Evolutionary conservation across 2,329 filamentous ascomycete genomes (phyloP), one percentile per base, ranked within the genome.

Genomic region (Botrytis tulipae): DNA sequence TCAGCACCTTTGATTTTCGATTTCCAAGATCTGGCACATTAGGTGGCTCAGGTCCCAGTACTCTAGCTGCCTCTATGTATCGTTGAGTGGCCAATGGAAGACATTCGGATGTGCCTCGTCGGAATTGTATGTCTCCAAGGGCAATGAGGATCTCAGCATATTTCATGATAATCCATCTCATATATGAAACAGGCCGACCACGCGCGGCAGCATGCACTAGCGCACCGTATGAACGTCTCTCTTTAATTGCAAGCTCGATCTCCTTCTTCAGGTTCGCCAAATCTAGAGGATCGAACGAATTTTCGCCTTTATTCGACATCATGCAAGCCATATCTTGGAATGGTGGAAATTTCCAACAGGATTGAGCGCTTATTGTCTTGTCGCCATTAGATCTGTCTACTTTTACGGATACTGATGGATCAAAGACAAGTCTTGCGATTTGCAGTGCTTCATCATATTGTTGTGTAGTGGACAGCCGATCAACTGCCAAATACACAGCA

Each of bases 81-180:
- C 66, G 68, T 70, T 82, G 79, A 22, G 78, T 78, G 4, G 81
- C 81, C 12, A 76, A 18, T 5, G 78, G 75, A 4, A 82, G 84
- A 4, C 63, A 75, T 68, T 82, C 81, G 2, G 80, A 72, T 0
- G 77, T 76, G 71, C 74, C 74, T 48, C 78, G 76, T 6, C 76
- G 76, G 75, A 82, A 82, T n/a, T 78, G 77, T 7, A 71, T 67
- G 60, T 82, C 81, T 3, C 81, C 81, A 20, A 66, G 73, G 4
- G 77, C 80, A n/a, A 82, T 77, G 12, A 82, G 75, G 57, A 79
- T 80, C 54, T 79, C 75, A 51, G 81, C 77, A 74, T 83, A 82
- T 72, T 80, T 81, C 74, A 81, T 77, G 6, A 78, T 80, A 14
- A 80, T 71, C 73, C 77, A 76, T 66, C 79, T 82, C 81, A 81